phyloP scores from a whole-genome alignment of 495 filamentous ascomycete genomes.

The Geopyxis carbonaria region DNA sequence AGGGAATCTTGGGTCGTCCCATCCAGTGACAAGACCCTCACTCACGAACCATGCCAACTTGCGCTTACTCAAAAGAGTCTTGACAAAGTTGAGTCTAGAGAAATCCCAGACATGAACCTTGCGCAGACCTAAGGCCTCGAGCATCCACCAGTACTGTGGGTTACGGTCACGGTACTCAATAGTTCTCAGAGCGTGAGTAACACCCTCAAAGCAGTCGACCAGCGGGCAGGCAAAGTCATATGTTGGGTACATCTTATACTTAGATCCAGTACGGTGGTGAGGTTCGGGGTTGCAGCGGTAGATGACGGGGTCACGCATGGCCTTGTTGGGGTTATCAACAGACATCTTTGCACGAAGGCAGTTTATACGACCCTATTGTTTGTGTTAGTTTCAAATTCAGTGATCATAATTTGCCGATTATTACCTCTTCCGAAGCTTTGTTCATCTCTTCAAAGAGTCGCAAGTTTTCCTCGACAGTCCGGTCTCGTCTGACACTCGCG shows the following conservation, averaged over 20 bases:
- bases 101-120: conserved; percentile 95
- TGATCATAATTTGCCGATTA: background rate
- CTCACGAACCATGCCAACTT: conserved; percentile 92
- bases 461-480: conserved; percentile 64
- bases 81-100: conserved; percentile 87
- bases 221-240: conserved; percentile 92
- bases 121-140: conserved; percentile 68
- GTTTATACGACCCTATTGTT: conserved; percentile 42
- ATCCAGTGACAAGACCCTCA: conserved; percentile 68
- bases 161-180: conserved; percentile 97
- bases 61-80: conserved; percentile 78
- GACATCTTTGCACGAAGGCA: conserved; percentile 85
- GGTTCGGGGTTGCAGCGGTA: conserved; percentile 70
- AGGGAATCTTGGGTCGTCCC: conserved; percentile 91
- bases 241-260: conserved; percentile 91
- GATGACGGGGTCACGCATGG: conserved; percentile 82
- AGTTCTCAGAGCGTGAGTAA: conserved; percentile 86
- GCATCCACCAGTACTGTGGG: conserved; percentile 92
- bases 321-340: conserved; percentile 65
- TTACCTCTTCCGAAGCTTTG: conserved; percentile 44
- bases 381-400: background rate
- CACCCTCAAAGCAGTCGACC: conserved; percentile 76
- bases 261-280: conserved; percentile 76
- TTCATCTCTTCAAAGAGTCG: conserved; percentile 79
- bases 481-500: conserved; percentile 55